Evolutionary conservation across 306 rosid genomes (phyloP).

Genomic region (Vigna nakashimae): DNA sequence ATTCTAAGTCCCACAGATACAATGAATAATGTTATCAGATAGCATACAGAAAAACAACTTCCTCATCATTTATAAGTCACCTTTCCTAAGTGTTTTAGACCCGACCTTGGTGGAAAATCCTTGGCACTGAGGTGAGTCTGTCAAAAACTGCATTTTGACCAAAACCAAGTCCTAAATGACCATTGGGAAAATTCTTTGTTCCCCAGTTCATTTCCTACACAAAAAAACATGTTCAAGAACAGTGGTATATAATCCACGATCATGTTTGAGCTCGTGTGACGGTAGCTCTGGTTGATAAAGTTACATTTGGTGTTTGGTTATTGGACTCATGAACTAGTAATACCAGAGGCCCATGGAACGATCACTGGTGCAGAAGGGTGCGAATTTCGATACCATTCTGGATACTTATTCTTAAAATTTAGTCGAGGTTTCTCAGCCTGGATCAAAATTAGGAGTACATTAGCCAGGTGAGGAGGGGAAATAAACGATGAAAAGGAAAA

Average conservation of each 20-base stretch:
- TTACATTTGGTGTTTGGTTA: constrained; percentile 37
- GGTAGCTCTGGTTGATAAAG: constrained; percentile 33
- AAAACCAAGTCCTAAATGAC: constrained; percentile 37
- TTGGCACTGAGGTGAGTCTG: constrained; percentile 40
- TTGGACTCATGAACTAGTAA: constrained; percentile 47
- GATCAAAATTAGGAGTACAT: constrained; percentile 43
- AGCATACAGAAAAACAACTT: constrained; percentile 36
- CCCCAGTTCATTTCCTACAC: constrained; percentile 42
- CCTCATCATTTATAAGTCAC: constrained; percentile 42
- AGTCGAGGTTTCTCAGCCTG: constrained; percentile 83
- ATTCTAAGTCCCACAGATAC: constrained; percentile 36
- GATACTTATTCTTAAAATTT: constrained; percentile 79
- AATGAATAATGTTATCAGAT: constrained; percentile 37
- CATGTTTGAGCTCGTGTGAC: constrained; percentile 43
- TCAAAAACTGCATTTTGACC: constrained; percentile 37
- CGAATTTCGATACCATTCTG: constrained; percentile 69
- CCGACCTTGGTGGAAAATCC: constrained; percentile 20
- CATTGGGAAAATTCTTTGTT: constrained; percentile 32
- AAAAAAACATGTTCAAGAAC: constrained; percentile 37
- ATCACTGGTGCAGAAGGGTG: constrained; percentile 74
- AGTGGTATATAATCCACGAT: constrained; percentile 43
- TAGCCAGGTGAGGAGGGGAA: constrained; percentile 3
- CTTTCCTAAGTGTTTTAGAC: constrained; percentile 35
- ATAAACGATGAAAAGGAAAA: constrained; percentile 24
- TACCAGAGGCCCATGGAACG: constrained; percentile 96